Base-by-base conservation (phyloP, 768 basidiomycete species). In the Cytidiella melzeri region DNA sequence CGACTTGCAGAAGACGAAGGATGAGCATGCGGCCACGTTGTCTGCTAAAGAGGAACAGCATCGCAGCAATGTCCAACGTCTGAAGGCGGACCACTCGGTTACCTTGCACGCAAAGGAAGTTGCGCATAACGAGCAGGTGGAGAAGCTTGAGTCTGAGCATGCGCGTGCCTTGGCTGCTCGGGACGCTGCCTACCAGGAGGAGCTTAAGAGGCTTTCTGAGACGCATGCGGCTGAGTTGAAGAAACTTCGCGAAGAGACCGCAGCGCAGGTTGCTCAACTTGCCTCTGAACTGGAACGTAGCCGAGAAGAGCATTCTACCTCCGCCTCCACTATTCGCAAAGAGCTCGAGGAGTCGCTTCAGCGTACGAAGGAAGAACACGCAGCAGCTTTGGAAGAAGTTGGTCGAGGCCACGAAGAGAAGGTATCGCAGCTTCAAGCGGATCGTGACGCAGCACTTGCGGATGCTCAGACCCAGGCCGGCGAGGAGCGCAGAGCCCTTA, bases 1-100 rank as follows among this genome's bases (percentile, higher is more conserved):
- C 47, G 82, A 90, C 62, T 59, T 87, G 28, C 81, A 85, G 57
- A 74, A 70, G 46, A 67, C 85, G 36, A 84, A 81, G 62, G 72
- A 73, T 18, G 83, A 86, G 25, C 87, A 91, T 59, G 62, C 70
- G 1, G 69, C 77, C 23, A 60, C 69, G 15, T 59, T 84, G 38
- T 67, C 74, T 19, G 69, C 71, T 41, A 82, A 79, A 61, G 79
- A 77, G 36, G 81, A 81, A 21, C 84, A 85, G 44, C 77, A 85
- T 53, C 64, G 72, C 24, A 50, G 62, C 5, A 77, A 80, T 57
- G 64, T 81, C 41, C 81, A 85, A 57, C 76, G 77, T 37, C 70
- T 85, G 37, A 77, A 77, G 43, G 64, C 74, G 7, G 83, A 86
- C 47, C 79, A 87, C 59, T 69, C 82, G 50, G 73, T 73, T 23